Percentiles rank a stretch among this genome's conserved stretches.
Conservation (phyloP, 176 grass and related monocot genomes). For the Aegilops sharonensis region DNA sequence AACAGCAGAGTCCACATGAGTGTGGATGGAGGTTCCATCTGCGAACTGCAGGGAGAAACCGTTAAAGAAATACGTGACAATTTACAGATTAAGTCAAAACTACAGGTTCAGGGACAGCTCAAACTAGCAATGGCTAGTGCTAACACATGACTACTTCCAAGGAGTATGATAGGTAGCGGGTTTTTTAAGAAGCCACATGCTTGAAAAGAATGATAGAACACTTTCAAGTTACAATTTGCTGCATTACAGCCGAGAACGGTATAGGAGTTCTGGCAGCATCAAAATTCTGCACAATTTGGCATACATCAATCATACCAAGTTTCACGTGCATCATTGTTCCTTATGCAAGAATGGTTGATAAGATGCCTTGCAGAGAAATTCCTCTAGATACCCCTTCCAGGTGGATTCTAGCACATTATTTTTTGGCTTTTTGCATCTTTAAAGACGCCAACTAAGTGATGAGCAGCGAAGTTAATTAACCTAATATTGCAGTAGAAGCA, state of each 20-base stretch:
- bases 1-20: conserved; percentile 90
- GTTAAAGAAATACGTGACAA: background rate
- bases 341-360: background rate
- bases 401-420: background rate
- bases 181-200: background rate
- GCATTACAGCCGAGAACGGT: background rate
- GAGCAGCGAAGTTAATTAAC: background rate
- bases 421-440: background rate
- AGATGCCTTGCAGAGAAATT: background rate
- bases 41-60: conserved; percentile 50
- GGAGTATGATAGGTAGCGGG: background rate
- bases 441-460: conserved; percentile 2
- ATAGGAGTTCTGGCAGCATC: background rate
- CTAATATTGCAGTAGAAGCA: background rate
- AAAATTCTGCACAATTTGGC: conserved; percentile 20
- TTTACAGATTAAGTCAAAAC: conserved; percentile 17
- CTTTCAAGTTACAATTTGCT: background rate
- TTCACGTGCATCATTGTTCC: background rate
- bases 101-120: background rate
- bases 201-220: background rate
- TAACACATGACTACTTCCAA: background rate
- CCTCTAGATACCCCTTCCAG: conserved; percentile 1
- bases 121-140: background rate
- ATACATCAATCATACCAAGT: background rate
- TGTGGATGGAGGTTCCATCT: conserved; percentile 89